Percentiles rank a stretch among this genome's conserved stretches.
These are phyloP conservation scores for Pseudocercospora pini-densiflorae DNA, from an alignment of 2,329 filamentous ascomycete genomes.

Conservation along the genomic window DNA sequence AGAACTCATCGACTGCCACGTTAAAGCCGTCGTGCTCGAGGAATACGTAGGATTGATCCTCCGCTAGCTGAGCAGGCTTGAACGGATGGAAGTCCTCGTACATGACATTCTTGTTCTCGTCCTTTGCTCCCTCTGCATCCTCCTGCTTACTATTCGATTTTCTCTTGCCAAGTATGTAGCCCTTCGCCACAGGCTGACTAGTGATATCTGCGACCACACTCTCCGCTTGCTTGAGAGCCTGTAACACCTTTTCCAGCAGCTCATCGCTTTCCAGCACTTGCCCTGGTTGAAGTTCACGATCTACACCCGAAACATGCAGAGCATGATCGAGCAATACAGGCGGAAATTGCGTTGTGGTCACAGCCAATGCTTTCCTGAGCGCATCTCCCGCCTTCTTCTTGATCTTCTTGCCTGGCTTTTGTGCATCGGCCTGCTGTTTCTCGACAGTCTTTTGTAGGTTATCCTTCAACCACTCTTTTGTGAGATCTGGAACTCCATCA, in stretches of 20 bases:
- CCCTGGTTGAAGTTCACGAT: conserved; percentile 68
- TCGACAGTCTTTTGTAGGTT: conserved; percentile 71
- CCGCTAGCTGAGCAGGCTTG: conserved; percentile 76
- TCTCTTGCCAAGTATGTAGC: conserved; percentile 83
- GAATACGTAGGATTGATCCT: conserved; percentile 67
- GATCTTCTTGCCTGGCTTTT: conserved; percentile 65
- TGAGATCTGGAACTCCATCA: conserved; percentile 73
- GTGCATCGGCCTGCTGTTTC: conserved; percentile 57
- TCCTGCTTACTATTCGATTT: conserved; percentile 28
- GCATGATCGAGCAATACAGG: conserved; percentile 87
- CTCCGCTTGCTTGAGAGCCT: conserved; percentile 71
- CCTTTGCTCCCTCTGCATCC: conserved; percentile 40
- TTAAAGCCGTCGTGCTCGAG: conserved; percentile 86
- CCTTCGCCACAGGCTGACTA: conserved; percentile 67
- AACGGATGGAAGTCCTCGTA: conserved; percentile 98
- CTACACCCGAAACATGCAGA: conserved; percentile 71
- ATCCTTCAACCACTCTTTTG: conserved; percentile 70
- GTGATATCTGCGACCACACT: conserved; percentile 72
- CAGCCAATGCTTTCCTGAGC: conserved; percentile 77
- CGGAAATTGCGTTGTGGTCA: conserved; percentile 85
- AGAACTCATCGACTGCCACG: conserved; percentile 93
- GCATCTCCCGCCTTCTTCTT: conserved; percentile 75
- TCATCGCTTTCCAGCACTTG: conserved; percentile 70
- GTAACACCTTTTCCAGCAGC: conserved; percentile 69
- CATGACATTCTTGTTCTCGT: conserved; percentile 54